These are phyloP conservation scores for Drosera capensis DNA, from an alignment of 148 eudicot species.

Conservation along the genomic window DNA sequence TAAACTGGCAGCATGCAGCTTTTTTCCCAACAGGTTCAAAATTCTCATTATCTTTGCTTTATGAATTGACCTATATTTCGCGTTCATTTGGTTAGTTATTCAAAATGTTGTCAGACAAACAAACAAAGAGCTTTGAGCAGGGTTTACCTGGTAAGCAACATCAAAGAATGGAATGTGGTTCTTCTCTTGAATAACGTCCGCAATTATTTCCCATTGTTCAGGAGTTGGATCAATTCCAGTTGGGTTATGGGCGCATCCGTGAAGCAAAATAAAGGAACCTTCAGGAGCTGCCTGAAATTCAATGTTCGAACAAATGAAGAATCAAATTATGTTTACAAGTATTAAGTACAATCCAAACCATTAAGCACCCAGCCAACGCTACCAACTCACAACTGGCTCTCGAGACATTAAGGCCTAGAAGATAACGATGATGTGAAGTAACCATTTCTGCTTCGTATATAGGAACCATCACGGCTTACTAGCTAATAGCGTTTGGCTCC, in stretches of 20 bases:
- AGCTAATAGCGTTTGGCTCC: no score
- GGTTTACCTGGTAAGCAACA: conserved; percentile 86
- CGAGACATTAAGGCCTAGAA: no score
- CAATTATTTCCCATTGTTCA: conserved; percentile 83
- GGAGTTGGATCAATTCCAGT: conserved; percentile 97
- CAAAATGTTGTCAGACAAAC: no score
- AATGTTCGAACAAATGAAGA: background rate
- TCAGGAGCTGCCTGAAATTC: conserved; percentile 77
- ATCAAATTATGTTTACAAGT: background rate
- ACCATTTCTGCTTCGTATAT: no score
- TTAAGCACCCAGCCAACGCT: background rate
- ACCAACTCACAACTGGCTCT: no score
- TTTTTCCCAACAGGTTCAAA: no score
- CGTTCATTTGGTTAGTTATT: no score
- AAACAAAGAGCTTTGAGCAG: background rate
- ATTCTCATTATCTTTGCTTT: no score
- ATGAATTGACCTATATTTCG: no score
- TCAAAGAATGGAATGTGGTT: conserved; percentile 91
- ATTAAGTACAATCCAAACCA: background rate
- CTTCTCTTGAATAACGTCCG: conserved; percentile 88
- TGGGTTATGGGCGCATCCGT: conserved; percentile 98
- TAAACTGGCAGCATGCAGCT: no score
- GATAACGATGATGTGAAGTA: no score
- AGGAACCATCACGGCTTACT: no score
- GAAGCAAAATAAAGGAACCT: conserved; percentile 89